Conservation (phyloP, 345 rosid species). For the Rhodamnia rubescens region DNA sequence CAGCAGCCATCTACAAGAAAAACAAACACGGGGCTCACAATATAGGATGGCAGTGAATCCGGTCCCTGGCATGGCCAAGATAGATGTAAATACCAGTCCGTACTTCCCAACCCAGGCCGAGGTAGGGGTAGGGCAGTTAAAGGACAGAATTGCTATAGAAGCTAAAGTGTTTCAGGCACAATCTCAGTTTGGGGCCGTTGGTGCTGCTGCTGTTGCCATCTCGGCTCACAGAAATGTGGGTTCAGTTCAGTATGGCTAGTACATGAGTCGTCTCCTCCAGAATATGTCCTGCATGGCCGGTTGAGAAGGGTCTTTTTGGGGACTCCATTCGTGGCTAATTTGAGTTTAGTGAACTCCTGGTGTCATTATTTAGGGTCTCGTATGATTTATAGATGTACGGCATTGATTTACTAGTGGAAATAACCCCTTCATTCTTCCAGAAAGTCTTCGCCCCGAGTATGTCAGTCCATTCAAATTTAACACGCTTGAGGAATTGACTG, state of each 20-base stretch:
- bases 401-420: not conserved
- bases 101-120: slow-evolving; percentile 47
- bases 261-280: not conserved
- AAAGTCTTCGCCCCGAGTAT: not conserved
- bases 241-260: slow-evolving; percentile 36
- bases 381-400: not conserved
- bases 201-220: slow-evolving; percentile 71
- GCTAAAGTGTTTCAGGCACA: slow-evolving; percentile 85
- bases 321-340: not conserved
- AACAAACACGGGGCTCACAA: slow-evolving; percentile 20
- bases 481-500: not conserved
- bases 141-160: slow-evolving; percentile 56
- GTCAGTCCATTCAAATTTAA: not conserved
- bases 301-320: not conserved
- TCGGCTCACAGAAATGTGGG: slow-evolving; percentile 67
- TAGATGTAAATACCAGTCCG: slow-evolving; percentile 43
- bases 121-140: slow-evolving; percentile 27
- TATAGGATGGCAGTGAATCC: slow-evolving; percentile 24
- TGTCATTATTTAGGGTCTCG: not conserved
- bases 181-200: slow-evolving; percentile 68
- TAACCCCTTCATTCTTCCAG: not conserved
- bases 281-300: not conserved
- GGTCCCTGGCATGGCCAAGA: slow-evolving; percentile 6
- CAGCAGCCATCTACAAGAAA: slow-evolving; percentile 20
- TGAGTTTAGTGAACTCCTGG: not conserved